phyloP scores from a whole-genome alignment of 345 rosid species.

The Pistacia atlantica region DNA sequence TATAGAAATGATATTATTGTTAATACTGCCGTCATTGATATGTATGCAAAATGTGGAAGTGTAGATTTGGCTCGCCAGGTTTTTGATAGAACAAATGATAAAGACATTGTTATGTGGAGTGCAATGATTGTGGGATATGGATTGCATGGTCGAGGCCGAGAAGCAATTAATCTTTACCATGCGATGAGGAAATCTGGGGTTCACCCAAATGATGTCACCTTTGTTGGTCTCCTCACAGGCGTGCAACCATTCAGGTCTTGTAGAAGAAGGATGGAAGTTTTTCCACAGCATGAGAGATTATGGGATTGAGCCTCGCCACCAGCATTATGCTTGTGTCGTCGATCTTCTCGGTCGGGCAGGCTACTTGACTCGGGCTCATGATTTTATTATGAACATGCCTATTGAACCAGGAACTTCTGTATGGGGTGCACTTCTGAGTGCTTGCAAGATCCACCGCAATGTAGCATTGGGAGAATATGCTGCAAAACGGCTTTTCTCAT shows the following conservation, averaged over 20 bases:
- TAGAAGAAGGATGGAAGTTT: conserved; percentile 66
- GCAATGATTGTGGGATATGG: conserved; percentile 76
- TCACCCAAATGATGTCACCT: conserved; percentile 64
- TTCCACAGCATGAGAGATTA: conserved; percentile 59
- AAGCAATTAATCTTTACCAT: conserved; percentile 57
- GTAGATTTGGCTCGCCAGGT: conserved; percentile 50
- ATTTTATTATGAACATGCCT: conserved; percentile 57
- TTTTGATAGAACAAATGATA: conserved; percentile 54
- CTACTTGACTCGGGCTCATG: conserved; percentile 53
- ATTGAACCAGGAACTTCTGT: conserved; percentile 60
- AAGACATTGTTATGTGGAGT: conserved; percentile 75
- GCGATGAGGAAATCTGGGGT: conserved; percentile 51
- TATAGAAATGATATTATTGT: conserved; percentile 45
- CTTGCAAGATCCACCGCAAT: conserved; percentile 64
- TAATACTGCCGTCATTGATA: conserved; percentile 57
- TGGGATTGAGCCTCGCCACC: conserved; percentile 58
- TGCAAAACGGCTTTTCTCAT: conserved; percentile 58
- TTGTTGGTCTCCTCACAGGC: conserved; percentile 69
- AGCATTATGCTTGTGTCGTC: conserved; percentile 69
- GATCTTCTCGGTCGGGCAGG: conserved; percentile 81
- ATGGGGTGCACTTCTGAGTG: conserved; percentile 74
- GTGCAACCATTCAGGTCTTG: conserved; percentile 71
- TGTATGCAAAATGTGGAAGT: conserved; percentile 77
- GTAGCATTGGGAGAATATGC: conserved; percentile 66
- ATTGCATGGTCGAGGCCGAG: conserved; percentile 60